Conservation (phyloP, 2,329 filamentous ascomycete genomes). For the Penicillium sp. region DNA sequence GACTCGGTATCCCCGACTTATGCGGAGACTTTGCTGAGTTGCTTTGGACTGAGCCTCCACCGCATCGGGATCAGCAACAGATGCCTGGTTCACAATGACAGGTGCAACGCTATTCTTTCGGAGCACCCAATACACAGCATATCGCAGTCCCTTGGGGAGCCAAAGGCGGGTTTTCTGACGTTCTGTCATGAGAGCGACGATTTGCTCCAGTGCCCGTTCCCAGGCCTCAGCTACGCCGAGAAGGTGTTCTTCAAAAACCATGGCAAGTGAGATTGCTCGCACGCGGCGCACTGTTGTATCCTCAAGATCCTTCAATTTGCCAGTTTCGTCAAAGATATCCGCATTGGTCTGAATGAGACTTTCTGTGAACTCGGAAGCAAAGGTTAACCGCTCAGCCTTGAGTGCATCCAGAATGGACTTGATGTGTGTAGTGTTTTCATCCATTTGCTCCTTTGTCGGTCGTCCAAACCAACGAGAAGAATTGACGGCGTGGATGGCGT, state of each 20-base stretch:
- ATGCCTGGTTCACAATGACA: constrained; percentile 14
- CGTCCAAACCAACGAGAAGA: constrained; percentile 29
- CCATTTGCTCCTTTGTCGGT: constrained; percentile 19
- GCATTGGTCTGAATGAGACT: constrained; percentile 42
- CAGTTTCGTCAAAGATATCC: constrained; percentile 46
- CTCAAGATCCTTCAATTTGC: constrained; percentile 33
- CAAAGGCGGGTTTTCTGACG: constrained; percentile 43
- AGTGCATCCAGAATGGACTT: constrained; percentile 27
- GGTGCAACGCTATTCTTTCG: constrained; percentile 28
- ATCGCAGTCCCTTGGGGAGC: constrained; percentile 44
- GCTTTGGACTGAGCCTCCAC: constrained; percentile 36
- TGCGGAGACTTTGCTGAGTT: constrained; percentile 38
- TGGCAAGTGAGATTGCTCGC: constrained; percentile 46
- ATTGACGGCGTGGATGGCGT: constrained; percentile 33
- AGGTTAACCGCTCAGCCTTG: constrained; percentile 23
- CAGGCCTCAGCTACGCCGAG: constrained; percentile 27
- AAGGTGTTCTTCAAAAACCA: constrained; percentile 52
- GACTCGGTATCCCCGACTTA: constrained; percentile 35
- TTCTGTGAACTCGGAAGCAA: constrained; percentile 39
- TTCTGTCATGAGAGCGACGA: constrained; percentile 38
- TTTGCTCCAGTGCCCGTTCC: constrained; percentile 39
- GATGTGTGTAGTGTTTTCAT: constrained; percentile 22
- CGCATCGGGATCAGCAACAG: constrained; percentile 26
- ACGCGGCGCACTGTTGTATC: constrained; percentile 29
- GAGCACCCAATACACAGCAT: constrained; percentile 43